These are phyloP conservation scores for Rugosomyces carneus DNA, from an alignment of 1,284 basidiomycete species.

Conservation along the genomic window DNA sequence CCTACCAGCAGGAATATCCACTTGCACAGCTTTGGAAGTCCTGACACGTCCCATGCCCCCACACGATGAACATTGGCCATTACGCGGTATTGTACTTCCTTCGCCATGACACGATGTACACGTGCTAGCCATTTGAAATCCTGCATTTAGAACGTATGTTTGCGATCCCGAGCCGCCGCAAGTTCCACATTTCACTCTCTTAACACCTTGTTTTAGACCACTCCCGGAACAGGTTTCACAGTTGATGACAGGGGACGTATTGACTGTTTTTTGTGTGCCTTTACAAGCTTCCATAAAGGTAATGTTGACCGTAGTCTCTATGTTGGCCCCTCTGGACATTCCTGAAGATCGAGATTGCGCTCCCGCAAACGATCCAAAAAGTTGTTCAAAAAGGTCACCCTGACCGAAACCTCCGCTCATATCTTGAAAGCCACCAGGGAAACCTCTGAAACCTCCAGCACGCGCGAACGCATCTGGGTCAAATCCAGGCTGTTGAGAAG, in stretches of 20 bases:
- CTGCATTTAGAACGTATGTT: slow-evolving; percentile 89
- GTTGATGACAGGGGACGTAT: slow-evolving; percentile 77
- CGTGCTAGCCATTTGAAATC: slow-evolving; percentile 97
- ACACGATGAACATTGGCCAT: slow-evolving; percentile 78
- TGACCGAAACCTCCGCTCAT: slow-evolving; percentile 68
- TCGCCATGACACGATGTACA: slow-evolving; percentile 84
- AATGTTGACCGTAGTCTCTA: slow-evolving; percentile 76
- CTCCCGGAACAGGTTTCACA: slow-evolving; percentile 84
- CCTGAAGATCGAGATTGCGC: slow-evolving; percentile 40
- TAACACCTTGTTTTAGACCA: slow-evolving; percentile 85
- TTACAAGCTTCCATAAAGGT: slow-evolving; percentile 93
- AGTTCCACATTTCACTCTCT: slow-evolving; percentile 73
- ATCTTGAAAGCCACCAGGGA: slow-evolving; percentile 59
- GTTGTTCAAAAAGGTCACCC: slow-evolving; percentile 80
- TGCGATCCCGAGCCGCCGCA: slow-evolving; percentile 88
- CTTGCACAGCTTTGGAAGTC: slow-evolving; percentile 71
- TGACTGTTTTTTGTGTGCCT: slow-evolving; percentile 77
- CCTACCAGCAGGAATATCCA: slow-evolving; percentile 84
- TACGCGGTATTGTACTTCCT: slow-evolving; percentile 77
- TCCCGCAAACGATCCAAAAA: slow-evolving; percentile 71
- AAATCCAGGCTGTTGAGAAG: slow-evolving; percentile 91
- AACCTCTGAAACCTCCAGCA: slow-evolving; percentile 39
- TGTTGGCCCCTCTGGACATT: slow-evolving; percentile 71
- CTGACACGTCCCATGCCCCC: slow-evolving; percentile 87
- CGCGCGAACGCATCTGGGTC: slow-evolving; percentile 78